Percentiles rank a stretch among this genome's conserved stretches.
phyloP scores from a whole-genome alignment of 2,329 filamentous ascomycete species.

The Cladophialophora exuberans region DNA sequence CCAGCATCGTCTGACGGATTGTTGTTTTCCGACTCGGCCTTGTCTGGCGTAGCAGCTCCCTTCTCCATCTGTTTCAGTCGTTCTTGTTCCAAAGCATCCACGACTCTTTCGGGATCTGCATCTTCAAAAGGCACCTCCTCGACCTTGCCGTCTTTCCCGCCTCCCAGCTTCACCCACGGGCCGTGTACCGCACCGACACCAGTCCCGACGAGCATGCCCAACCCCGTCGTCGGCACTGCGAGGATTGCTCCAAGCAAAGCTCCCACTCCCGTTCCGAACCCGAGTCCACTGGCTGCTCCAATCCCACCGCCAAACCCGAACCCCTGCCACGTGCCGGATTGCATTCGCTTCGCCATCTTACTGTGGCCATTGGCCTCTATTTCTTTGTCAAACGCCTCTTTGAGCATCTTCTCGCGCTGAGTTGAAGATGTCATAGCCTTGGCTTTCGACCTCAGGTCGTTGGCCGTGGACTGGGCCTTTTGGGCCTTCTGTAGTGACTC shows the following conservation, averaged over 20 bases:
- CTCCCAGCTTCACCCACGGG: slow-evolving; percentile 27
- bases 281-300: slow-evolving; percentile 26
- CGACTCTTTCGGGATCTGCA: slow-evolving; percentile 23
- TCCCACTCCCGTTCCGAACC: slow-evolving; percentile 23
- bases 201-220: slow-evolving; percentile 25
- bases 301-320: slow-evolving; percentile 27
- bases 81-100: slow-evolving; percentile 24
- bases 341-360: slow-evolving; percentile 28
- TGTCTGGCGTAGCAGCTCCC: not conserved
- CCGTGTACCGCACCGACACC: slow-evolving; percentile 25
- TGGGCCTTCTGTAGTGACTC: slow-evolving; percentile 25
- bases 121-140: slow-evolving; percentile 28
- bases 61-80: not conserved
- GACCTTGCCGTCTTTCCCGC: not conserved
- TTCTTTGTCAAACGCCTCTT: slow-evolving; percentile 29
- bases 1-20: not conserved
- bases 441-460: slow-evolving; percentile 25
- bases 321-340: slow-evolving; percentile 26
- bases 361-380: slow-evolving; percentile 28
- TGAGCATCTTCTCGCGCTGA: slow-evolving; percentile 23
- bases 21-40: not conserved
- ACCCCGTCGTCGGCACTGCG: slow-evolving; percentile 20
- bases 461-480: slow-evolving; percentile 25
- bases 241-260: slow-evolving; percentile 22
- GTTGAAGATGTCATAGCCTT: slow-evolving; percentile 22